Percentiles rank a stretch among this genome's conserved stretches.
These are phyloP conservation scores for Bruguiera sexangula DNA, from an alignment of 345 rosid genomes.

Conservation along the genomic window DNA sequence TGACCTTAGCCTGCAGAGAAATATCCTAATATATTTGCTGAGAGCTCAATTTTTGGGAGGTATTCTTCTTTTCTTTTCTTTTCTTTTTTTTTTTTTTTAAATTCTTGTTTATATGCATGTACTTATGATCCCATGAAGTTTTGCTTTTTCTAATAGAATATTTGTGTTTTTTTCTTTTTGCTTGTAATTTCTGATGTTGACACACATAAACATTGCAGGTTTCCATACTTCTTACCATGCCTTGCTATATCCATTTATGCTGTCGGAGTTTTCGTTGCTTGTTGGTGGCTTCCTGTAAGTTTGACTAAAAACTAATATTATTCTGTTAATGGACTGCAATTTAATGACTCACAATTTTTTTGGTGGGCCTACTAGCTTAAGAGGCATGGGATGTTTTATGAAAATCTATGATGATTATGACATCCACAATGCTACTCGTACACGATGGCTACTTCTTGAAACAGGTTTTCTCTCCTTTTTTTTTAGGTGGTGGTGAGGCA, in stretches of 20 bases:
- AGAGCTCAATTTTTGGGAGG: constrained; percentile 40
- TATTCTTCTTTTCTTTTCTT: constrained; percentile 1
- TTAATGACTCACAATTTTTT: background rate
- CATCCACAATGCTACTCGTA: too few relatives aligned
- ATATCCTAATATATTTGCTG: constrained; percentile 28
- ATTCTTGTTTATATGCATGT: background rate
- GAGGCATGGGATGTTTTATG: too few relatives aligned
- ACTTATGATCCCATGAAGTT: too few relatives aligned
- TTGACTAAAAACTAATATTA: background rate
- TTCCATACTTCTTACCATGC: constrained; percentile 45
- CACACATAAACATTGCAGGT: constrained; percentile 22
- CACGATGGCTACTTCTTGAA: too few relatives aligned
- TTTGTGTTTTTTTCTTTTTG: background rate
- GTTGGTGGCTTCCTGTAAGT: constrained; percentile 46
- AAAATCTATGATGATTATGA: too few relatives aligned
- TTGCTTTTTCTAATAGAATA: too few relatives aligned
- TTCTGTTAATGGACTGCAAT: background rate
- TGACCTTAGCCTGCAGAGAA: constrained; percentile 37
- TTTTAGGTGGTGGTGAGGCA: too few relatives aligned
- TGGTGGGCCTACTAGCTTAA: background rate
- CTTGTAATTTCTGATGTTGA: background rate
- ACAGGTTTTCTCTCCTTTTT: too few relatives aligned
- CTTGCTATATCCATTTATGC: constrained; percentile 37
- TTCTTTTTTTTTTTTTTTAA: background rate
- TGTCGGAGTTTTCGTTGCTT: constrained; percentile 29